Evolutionary conservation across 2,329 filamentous ascomycete genomes (phyloP).

Genomic region (Calonectria hongkongensis): DNA sequence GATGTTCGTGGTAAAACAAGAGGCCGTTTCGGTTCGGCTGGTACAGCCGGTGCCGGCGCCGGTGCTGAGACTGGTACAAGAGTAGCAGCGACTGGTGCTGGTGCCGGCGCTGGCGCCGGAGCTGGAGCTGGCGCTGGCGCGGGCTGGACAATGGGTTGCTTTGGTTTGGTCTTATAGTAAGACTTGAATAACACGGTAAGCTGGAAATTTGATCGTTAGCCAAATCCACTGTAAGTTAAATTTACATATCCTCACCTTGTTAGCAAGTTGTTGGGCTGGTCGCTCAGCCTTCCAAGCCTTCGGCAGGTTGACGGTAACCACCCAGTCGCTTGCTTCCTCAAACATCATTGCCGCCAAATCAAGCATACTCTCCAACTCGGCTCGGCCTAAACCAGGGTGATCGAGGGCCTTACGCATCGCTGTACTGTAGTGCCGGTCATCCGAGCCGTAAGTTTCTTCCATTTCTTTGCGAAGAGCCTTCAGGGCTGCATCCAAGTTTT

Average conservation of each 20-base stretch:
- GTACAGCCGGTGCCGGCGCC: constrained; percentile 34
- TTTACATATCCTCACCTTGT: constrained; percentile 59
- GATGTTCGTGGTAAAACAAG: constrained; percentile 56
- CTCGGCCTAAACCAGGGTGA: constrained; percentile 62
- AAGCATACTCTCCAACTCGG: constrained; percentile 64
- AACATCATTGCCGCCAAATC: constrained; percentile 69
- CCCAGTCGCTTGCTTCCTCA: constrained; percentile 65
- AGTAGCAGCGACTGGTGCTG: constrained; percentile 33
- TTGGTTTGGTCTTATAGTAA: constrained; percentile 61
- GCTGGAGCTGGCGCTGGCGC: constrained; percentile 41
- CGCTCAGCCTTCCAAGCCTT: constrained; percentile 64
- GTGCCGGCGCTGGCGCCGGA: constrained; percentile 33
- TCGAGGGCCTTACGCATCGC: constrained; percentile 67
- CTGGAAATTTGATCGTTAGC: constrained; percentile 53
- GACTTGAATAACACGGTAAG: constrained; percentile 63
- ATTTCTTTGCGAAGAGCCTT: constrained; percentile 66
- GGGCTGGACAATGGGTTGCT: constrained; percentile 51
- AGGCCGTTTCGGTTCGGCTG: constrained; percentile 55
- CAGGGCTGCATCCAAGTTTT: constrained; percentile 76
- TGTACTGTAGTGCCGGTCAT: constrained; percentile 63
- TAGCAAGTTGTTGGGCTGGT: constrained; percentile 59
- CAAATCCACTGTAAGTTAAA: background rate
- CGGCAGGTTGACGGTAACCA: constrained; percentile 64
- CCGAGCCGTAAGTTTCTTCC: constrained; percentile 63
- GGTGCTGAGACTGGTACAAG: constrained; percentile 39